Evolutionary conservation across 352 stramenopile genomes (phyloP).

Genomic region (Phytophthora boehmeriae): DNA sequence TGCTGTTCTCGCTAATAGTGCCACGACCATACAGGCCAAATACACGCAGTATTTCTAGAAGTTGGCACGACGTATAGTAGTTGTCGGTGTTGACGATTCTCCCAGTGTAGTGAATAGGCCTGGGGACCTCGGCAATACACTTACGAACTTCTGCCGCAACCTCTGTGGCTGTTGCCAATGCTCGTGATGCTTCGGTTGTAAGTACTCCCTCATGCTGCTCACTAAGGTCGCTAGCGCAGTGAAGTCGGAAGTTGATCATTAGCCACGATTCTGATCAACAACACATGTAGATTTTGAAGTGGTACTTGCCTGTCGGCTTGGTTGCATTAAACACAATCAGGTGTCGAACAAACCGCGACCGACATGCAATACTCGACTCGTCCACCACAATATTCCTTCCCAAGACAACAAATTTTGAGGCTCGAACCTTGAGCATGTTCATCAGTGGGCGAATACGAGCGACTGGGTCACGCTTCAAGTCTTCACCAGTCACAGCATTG

Average conservation of each 20-base stretch:
- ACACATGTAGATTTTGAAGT: conserved; percentile 10
- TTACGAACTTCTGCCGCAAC: neutral
- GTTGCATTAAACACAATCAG: conserved; percentile 2
- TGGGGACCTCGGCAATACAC: conserved; percentile 2
- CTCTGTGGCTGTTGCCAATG: neutral
- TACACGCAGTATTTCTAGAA: neutral
- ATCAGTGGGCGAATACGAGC: conserved; percentile 2
- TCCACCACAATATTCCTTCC: conserved; percentile 9
- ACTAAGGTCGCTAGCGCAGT: conserved; percentile 1
- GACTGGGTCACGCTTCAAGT: conserved; percentile 3
- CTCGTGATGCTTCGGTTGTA: neutral
- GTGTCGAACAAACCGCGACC: conserved; percentile 1
- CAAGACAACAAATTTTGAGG: neutral
- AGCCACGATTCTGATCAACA: conserved; percentile 10
- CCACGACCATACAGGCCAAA: conserved; percentile 2
- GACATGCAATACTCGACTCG: conserved; percentile 6
- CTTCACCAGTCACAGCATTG: neutral
- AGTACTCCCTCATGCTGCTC: neutral
- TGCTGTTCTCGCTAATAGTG: neutral
- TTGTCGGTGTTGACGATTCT: conserved; percentile 11
- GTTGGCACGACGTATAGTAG: conserved; percentile 4
- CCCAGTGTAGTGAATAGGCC: neutral
- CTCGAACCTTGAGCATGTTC: neutral
- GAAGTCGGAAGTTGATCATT: conserved; percentile 3
- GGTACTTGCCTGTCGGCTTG: conserved; percentile 10